Evolutionary conservation across 75 land plant species (phyloP), one percentile per base, ranked within the genome.

Genomic region (Chamaecyparis obtusa): DNA sequence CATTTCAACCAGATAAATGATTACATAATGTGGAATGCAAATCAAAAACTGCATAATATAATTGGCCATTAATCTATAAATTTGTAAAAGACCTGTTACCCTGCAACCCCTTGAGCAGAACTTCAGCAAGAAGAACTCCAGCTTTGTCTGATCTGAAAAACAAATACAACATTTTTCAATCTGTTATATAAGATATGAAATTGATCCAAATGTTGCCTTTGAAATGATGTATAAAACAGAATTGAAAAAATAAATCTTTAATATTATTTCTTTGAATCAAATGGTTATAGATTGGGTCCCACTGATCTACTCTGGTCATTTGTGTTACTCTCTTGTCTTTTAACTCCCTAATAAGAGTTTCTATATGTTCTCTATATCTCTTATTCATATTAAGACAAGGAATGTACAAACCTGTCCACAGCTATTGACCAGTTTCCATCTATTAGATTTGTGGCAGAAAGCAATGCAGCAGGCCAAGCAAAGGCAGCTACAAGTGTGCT

Each of bases 341-440:
- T 24, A 64, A 64, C 69, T 60, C 27, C n/a, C 27, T 3, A 64
- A 24, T 64, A 24, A 64, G 27, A 64, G 69, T 5, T 21, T 64
- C 13, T 32, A 72, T 32, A 30, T 72, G 33, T 32, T 32, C 37
- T 32, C 0, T 0, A 72, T 33, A 33, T 13, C 9, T 72, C 76
- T 72, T 32, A 32, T 72, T 72, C 36, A 33, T 33, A 72, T 32
- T 72, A 33, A 72, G 36, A 36, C 14, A 33, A 81, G 49, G 83
- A 84, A 51, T 48, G 36, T 24, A 30, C 46, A 89, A 21, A 98
- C 99, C 99, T 98, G 93, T 98, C 96, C 39, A 97, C 91, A 55
- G 97, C 99, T 88, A 98, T 94, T 79, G 99, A 33, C 99, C 99
- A 98, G 72, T 92, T 95, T 93, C 99, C 96, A 88, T 98, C 99